Base-by-base conservation (phyloP, 2,329 filamentous ascomycete species). In the Xylariaceae sp. region DNA sequence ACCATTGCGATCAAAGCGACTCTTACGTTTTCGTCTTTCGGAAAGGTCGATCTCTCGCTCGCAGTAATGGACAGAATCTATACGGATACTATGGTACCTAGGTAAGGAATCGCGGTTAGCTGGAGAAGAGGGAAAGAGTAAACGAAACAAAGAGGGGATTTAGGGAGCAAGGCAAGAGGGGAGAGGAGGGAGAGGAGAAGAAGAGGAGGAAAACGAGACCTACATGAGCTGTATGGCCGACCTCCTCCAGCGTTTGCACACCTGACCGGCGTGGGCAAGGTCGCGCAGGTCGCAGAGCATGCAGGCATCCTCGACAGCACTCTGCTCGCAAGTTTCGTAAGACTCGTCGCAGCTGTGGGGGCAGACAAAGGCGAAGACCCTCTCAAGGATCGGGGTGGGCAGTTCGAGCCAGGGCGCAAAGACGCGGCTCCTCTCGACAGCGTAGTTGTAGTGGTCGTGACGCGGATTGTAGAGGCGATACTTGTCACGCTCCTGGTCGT, bases 1-100 rank as follows among this genome's bases (percentile, higher is more conserved):
- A 57, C 86, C 88, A 70, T 92, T 91, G 67, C 87, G 82, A 69
- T 90, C 81, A 70, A 91, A 87, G 65, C 86, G 84, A 29, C 86
- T 87, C 54, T 82, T 83, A 58, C 86, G 86, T 70, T 89, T 91
- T 58, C 92, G 88, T 70, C 83, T 86, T 64, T 93, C 90, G 47
- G 89, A 84, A 29, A 96, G 83, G 63, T 88, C 78, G 54, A 89
- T 87, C 73, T 97, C 93, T 64, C 89, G 87, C 60, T 89, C 85
- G 77, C 93, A 97, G 75, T 96, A 97, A 74, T 97, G 93, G 26
- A 97, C 92, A 15, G 89, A 84, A 70, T 97, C 93, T 70, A 97
- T 94, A 55, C 92, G 89, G 61, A 97, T 86, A 76, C 91, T 92
- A 66, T 87, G 86, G 71, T 95, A 96, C 62, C 91, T 95, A 65